A percentile compares a stretch with the other conserved stretches of the same genome.
Evolutionary conservation across 768 basidiomycete genomes (phyloP).

Genomic region (Cystoderma amianthinum): DNA sequence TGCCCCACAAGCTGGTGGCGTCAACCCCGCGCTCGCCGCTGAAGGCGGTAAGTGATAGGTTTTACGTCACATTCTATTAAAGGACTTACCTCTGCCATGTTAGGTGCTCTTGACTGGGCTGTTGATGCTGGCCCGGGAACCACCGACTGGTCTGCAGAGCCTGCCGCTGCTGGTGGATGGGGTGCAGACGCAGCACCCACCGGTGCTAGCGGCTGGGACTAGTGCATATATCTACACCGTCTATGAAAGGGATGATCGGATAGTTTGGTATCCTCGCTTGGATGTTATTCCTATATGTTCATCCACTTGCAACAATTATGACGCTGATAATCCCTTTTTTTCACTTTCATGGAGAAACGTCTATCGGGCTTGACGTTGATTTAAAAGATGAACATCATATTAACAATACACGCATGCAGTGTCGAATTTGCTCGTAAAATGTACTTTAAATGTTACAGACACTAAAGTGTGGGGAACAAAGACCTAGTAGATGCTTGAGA

Average conservation of each 20-base stretch:
- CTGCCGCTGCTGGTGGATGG: conserved; percentile 41
- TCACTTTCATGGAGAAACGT: too few species aligned
- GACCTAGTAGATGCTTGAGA: too few species aligned
- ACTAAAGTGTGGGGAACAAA: too few species aligned
- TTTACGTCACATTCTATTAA: too few species aligned
- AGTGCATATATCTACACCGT: conserved; percentile 3
- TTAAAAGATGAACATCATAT: too few species aligned
- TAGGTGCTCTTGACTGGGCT: conserved; percentile 80
- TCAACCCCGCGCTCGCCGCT: conserved; percentile 72
- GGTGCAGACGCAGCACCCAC: conserved; percentile 29
- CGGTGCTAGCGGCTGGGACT: conserved; percentile 33
- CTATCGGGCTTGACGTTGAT: too few species aligned
- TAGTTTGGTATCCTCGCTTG: background rate
- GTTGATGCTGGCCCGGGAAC: conserved; percentile 52
- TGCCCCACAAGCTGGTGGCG: conserved; percentile 63
- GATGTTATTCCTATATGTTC: too few species aligned
- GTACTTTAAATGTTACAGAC: too few species aligned
- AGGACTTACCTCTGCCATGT: conserved; percentile 6
- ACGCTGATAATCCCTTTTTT: too few species aligned
- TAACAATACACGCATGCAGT: background rate
- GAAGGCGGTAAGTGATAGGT: conserved; percentile 40
- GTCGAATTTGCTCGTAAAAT: too few species aligned
- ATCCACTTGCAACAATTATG: too few species aligned
- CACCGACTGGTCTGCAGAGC: conserved; percentile 88
- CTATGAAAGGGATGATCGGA: background rate